These are phyloP conservation scores for Leccinum obscurum DNA, from an alignment of 768 basidiomycete species.

Conservation along the genomic window DNA sequence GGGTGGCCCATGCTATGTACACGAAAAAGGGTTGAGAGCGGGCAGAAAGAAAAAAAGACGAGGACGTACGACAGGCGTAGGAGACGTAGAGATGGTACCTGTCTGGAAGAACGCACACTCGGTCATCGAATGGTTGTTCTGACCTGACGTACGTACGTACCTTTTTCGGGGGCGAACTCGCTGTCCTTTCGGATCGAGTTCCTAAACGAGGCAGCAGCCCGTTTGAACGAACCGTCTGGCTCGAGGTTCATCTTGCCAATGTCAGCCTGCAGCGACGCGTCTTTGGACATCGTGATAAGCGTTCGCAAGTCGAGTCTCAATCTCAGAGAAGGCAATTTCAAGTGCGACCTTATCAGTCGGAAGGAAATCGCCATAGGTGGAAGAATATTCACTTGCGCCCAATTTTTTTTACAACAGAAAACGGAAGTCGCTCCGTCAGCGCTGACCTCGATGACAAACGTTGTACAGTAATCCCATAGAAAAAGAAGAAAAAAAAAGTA, in stretches of 20 bases:
- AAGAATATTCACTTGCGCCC: slow-evolving; percentile 9
- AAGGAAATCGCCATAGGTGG: slow-evolving; percentile 18
- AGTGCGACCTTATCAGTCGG: slow-evolving; percentile 8
- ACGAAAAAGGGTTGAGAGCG: background rate
- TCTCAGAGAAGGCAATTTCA: background rate
- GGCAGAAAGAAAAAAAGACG: no score
- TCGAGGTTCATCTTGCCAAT: slow-evolving; percentile 55
- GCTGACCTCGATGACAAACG: slow-evolving; percentile 13
- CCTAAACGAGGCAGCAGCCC: slow-evolving; percentile 53
- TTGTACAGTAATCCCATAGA: slow-evolving; percentile 12
- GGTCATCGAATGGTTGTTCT: background rate
- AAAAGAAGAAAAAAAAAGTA: background rate
- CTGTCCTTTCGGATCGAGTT: slow-evolving; percentile 56
- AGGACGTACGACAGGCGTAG: slow-evolving; percentile 72
- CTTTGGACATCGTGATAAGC: slow-evolving; percentile 29
- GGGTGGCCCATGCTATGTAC: slow-evolving; percentile 83
- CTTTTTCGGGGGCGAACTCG: slow-evolving; percentile 72
- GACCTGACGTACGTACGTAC: slow-evolving; percentile 37
- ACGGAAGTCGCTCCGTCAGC: slow-evolving; percentile 7
- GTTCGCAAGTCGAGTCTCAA: background rate
- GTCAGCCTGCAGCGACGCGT: slow-evolving; percentile 45
- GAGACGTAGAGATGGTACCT: slow-evolving; percentile 93
- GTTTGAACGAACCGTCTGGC: slow-evolving; percentile 67
- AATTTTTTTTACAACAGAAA: background rate
- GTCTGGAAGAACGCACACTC: slow-evolving; percentile 40